These are phyloP conservation scores for Eucalyptus grandis DNA, from an alignment of 345 rosid species.

Conservation along the genomic window DNA sequence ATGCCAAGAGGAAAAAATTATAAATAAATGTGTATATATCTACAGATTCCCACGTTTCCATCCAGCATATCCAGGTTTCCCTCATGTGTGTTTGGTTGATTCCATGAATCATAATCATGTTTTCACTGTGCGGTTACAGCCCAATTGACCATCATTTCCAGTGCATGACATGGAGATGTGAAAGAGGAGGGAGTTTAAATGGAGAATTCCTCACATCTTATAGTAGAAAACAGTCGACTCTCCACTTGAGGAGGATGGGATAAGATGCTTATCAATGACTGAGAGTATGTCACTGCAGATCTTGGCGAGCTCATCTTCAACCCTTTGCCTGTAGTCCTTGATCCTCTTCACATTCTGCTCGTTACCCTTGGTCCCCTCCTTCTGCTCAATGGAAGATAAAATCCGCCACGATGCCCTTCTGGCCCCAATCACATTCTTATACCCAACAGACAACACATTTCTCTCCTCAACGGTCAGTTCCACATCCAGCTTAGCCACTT, in stretches of 20 bases:
- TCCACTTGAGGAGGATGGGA: constrained; percentile 60
- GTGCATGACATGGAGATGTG: constrained; percentile 8
- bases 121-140: not conserved
- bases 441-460: constrained; percentile 77
- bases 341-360: constrained; percentile 65
- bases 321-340: constrained; percentile 52
- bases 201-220: constrained; percentile 24
- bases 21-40: not conserved
- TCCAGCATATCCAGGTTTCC: not conserved
- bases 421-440: constrained; percentile 81
- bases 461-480: constrained; percentile 80
- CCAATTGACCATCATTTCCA: not conserved
- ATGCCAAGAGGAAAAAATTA: not conserved
- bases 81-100: not conserved
- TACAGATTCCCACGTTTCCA: not conserved
- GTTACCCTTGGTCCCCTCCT: constrained; percentile 70
- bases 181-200: not conserved
- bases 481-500: constrained; percentile 54
- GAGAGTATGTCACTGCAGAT: constrained; percentile 63
- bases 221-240: constrained; percentile 78
- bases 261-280: constrained; percentile 51
- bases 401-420: constrained; percentile 75
- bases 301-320: constrained; percentile 68
- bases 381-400: constrained; percentile 74
- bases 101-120: not conserved